Conservation (phyloP, 345 rosid genomes). For the Raphanus sativus region DNA sequence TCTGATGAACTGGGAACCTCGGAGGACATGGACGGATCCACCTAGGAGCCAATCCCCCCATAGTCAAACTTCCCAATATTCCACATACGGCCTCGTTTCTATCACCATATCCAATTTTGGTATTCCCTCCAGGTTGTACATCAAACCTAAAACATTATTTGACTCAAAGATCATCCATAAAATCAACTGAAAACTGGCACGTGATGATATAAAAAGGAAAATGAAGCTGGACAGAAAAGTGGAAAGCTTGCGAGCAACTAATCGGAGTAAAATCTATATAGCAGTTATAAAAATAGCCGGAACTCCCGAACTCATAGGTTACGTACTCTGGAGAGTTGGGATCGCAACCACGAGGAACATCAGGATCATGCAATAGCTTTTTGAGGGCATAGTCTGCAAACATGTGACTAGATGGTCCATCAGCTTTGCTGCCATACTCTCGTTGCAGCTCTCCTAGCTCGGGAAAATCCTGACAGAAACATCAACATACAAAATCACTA, state of each 20-base stretch:
- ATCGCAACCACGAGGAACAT: conserved; percentile 72
- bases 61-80: conserved; percentile 50
- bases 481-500: conserved; percentile 17
- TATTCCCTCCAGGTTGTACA: conserved; percentile 65
- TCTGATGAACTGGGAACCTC: conserved; percentile 66
- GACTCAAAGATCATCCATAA: conserved; percentile 19
- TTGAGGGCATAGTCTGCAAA: conserved; percentile 48
- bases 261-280: conserved; percentile 3
- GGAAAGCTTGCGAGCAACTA: conserved; percentile 14
- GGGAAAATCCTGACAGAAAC: conserved; percentile 60
- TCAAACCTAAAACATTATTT: conserved; percentile 63
- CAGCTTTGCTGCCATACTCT: conserved; percentile 54
- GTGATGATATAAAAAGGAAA: not conserved
- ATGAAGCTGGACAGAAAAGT: conserved; percentile 4
- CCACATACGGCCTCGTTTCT: conserved; percentile 67
- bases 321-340: conserved; percentile 78
- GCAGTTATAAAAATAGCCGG: not conserved
- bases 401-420: conserved; percentile 47
- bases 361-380: conserved; percentile 77
- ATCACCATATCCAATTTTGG: conserved; percentile 85
- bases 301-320: not conserved
- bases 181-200: conserved; percentile 27
- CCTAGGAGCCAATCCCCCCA: conserved; percentile 61
- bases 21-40: conserved; percentile 93
- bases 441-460: conserved; percentile 68